Percentiles rank a stretch among this genome's conserved stretches.
These are phyloP conservation scores for Yamadazyma phyllophila DNA, from an alignment of 805 yeast species.

Conservation along the genomic window DNA sequence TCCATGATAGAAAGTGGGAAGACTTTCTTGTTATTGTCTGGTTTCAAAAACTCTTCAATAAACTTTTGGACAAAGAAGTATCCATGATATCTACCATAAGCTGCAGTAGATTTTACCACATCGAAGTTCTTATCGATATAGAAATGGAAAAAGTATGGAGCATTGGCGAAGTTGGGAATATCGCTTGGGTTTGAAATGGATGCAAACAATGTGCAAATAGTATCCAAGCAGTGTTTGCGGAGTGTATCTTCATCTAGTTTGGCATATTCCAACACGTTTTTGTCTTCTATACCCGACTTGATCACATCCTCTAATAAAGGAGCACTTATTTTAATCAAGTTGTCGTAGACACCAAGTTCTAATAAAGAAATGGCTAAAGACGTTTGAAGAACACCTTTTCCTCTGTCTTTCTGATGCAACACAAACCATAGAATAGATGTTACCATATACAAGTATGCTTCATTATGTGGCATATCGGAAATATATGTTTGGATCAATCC, in stretches of 20 bases:
- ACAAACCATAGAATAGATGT: slow-evolving; percentile 40
- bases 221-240: slow-evolving; percentile 30
- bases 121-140: slow-evolving; percentile 3
- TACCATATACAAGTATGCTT: slow-evolving; percentile 34
- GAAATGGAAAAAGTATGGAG: slow-evolving; percentile 24
- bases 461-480: slow-evolving; percentile 15
- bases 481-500: slow-evolving; percentile 17
- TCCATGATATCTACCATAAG: slow-evolving; percentile 36
- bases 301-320: not conserved
- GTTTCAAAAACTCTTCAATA: slow-evolving; percentile 5
- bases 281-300: not conserved
- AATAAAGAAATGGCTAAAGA: slow-evolving; percentile 48
- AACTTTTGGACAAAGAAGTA: not conserved
- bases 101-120: slow-evolving; percentile 26
- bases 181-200: slow-evolving; percentile 40
- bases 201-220: slow-evolving; percentile 35
- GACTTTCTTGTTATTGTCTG: no score
- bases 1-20: slow-evolving; percentile 39
- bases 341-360: slow-evolving; percentile 48
- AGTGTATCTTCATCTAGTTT: slow-evolving; percentile 32
- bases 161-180: slow-evolving; percentile 36
- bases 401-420: slow-evolving; percentile 23
- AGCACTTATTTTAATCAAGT: slow-evolving; percentile 18
- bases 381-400: slow-evolving; percentile 29
- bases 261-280: not conserved